Evolutionary conservation across 768 basidiomycete genomes (phyloP).

Genomic region (Termitomyces sp.): DNA sequence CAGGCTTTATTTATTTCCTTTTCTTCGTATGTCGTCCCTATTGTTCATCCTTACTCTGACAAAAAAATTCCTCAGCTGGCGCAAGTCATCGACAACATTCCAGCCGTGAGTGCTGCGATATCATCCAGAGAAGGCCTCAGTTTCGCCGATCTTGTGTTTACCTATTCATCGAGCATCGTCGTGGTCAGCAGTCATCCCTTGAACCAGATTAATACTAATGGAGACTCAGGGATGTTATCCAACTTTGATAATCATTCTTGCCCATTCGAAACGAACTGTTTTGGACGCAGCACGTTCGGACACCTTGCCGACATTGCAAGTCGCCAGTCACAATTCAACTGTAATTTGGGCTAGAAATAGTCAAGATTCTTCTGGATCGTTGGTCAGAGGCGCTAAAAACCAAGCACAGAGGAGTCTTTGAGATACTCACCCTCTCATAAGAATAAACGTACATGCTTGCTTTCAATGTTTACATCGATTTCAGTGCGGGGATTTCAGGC

Average conservation of each 20-base stretch:
- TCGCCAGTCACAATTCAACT: not conserved
- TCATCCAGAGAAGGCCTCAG: slow-evolving; percentile 4
- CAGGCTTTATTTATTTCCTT: slow-evolving; percentile 10
- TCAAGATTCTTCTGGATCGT: not conserved
- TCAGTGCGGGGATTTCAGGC: not conserved
- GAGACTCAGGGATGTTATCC: slow-evolving; percentile 6
- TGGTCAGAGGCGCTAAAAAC: not conserved
- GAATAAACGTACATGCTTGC: not conserved
- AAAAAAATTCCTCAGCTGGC: not conserved
- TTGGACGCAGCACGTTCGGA: not conserved
- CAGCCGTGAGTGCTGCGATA: not conserved
- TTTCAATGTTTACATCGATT: not conserved
- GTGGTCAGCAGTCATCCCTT: slow-evolving; percentile 2
- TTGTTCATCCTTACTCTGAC: not conserved
- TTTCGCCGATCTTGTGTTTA: slow-evolving; percentile 9
- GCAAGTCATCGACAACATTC: slow-evolving; percentile 8
- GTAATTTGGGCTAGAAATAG: not conserved
- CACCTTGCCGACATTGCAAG: not conserved
- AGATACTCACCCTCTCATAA: not conserved
- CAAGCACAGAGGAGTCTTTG: not conserved
- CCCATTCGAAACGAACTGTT: slow-evolving; percentile 6
- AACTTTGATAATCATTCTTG: slow-evolving; percentile 5
- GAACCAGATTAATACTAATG: not conserved
- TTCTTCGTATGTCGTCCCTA: slow-evolving; percentile 6
- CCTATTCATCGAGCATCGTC: slow-evolving; percentile 5